Conservation (phyloP, 352 stramenopile genomes). For the Plasmopara viticola region DNA sequence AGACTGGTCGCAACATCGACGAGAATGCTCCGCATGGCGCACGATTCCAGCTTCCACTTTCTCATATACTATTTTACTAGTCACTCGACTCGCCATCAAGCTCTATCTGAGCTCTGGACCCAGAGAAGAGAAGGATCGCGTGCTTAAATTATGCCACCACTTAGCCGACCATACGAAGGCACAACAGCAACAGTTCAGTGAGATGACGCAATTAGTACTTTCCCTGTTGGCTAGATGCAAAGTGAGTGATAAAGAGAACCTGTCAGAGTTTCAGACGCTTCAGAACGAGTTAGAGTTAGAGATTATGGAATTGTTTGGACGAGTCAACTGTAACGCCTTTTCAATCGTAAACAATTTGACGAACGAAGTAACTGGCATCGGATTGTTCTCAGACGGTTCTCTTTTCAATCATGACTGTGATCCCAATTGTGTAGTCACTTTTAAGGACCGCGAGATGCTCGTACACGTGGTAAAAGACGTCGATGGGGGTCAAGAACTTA, state of each 20-base stretch:
- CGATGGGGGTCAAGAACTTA: constrained; percentile 46
- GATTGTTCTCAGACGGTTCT: constrained; percentile 51
- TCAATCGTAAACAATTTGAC: constrained; percentile 46
- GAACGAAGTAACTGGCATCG: constrained; percentile 47
- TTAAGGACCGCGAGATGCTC: constrained; percentile 33
- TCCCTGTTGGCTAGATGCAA: constrained; percentile 46
- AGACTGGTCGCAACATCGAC: constrained; percentile 48
- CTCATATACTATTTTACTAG: constrained; percentile 55
- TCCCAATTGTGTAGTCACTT: constrained; percentile 71
- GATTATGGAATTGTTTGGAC: constrained; percentile 53
- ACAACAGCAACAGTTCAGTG: constrained; percentile 36
- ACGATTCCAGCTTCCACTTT: constrained; percentile 16
- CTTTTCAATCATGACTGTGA: constrained; percentile 74
- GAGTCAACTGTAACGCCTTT: constrained; percentile 80
- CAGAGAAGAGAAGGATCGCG: constrained; percentile 9
- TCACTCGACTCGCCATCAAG: constrained; percentile 31
- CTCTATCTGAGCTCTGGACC: constrained; percentile 23
- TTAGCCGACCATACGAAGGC: constrained; percentile 29
- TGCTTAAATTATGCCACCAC: constrained; percentile 45
- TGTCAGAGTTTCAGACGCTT: constrained; percentile 24
- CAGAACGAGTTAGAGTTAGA: constrained; percentile 20
- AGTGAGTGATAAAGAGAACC: constrained; percentile 11
- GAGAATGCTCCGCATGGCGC: constrained; percentile 47
- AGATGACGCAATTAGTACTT: constrained; percentile 61
- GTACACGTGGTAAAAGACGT: constrained; percentile 47